These are phyloP conservation scores for Alternaria alternata DNA, from an alignment of 2,329 filamentous ascomycete genomes.

Conservation along the genomic window DNA sequence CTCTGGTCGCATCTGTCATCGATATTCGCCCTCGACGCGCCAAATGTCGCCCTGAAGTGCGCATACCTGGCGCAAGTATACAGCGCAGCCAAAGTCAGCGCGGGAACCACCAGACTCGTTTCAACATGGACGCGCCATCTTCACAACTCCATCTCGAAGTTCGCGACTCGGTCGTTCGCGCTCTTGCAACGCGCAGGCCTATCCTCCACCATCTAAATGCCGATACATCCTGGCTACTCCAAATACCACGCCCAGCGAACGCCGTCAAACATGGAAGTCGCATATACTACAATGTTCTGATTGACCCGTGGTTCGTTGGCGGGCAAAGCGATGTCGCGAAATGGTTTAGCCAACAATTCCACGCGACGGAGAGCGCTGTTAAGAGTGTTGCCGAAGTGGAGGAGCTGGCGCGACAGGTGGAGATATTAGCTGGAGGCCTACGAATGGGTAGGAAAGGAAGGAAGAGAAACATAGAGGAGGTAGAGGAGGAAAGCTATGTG, in stretches of 20 bases:
- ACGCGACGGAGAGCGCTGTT: conserved; percentile 63
- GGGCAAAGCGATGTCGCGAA: conserved; percentile 68
- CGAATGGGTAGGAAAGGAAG: conserved; percentile 26
- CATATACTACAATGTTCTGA: conserved; percentile 68
- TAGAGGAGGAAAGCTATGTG: conserved; percentile 53
- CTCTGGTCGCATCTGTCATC: conserved; percentile 7
- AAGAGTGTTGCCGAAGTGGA: conserved; percentile 65
- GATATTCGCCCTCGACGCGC: conserved; percentile 9
- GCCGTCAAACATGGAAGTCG: conserved; percentile 54
- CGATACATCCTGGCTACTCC: conserved; percentile 73
- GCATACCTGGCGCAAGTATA: not conserved
- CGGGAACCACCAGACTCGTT: not conserved
- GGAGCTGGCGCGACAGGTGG: conserved; percentile 59
- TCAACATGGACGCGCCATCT: conserved; percentile 45
- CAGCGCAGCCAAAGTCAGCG: conserved; percentile 8
- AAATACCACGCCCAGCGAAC: conserved; percentile 64
- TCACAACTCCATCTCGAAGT: conserved; percentile 55
- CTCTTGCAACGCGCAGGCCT: conserved; percentile 57
- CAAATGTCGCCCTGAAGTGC: conserved; percentile 32
- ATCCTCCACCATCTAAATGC: conserved; percentile 71
- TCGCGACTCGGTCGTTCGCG: conserved; percentile 50
- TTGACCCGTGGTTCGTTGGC: conserved; percentile 72
- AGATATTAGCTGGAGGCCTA: conserved; percentile 51
- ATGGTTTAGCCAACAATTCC: conserved; percentile 73
- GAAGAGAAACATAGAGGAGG: conserved; percentile 18